phyloP scores from a whole-genome alignment of 139 green algal genomes.

The Volvox reticuliferus region DNA sequence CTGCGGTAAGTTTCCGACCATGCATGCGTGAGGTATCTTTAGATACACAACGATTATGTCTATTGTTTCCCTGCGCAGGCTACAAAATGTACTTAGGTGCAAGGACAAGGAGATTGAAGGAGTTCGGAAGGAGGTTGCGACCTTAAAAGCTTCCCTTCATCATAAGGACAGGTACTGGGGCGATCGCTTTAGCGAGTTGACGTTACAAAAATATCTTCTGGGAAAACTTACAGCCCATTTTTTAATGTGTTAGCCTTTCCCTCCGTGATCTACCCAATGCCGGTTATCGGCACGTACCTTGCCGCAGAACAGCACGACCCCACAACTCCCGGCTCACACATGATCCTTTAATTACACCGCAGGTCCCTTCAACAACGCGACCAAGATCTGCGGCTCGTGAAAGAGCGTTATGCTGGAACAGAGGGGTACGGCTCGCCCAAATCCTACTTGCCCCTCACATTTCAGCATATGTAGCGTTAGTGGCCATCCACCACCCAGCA shows the following conservation, averaged over 20 bases:
- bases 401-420: background rate
- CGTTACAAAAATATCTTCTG: no score
- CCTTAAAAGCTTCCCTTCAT: background rate
- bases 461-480: no score
- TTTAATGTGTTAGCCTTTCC: no score
- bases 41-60: background rate
- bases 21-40: background rate
- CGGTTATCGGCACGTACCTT: no score
- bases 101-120: constrained; percentile 33
- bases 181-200: no score
- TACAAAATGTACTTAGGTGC: background rate
- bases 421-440: background rate
- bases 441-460: no score
- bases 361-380: constrained; percentile 18
- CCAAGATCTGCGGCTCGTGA: constrained; percentile 8
- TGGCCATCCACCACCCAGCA: no score
- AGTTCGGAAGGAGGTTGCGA: background rate
- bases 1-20: background rate
- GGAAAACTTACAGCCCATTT: no score
- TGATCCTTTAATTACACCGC: background rate
- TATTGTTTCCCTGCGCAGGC: background rate
- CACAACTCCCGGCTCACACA: no score
- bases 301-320: no score
- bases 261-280: no score
- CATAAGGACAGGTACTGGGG: constrained; percentile 31